Base-by-base conservation (phyloP, 1,284 basidiomycete species). In the Ustilago sp. region DNA sequence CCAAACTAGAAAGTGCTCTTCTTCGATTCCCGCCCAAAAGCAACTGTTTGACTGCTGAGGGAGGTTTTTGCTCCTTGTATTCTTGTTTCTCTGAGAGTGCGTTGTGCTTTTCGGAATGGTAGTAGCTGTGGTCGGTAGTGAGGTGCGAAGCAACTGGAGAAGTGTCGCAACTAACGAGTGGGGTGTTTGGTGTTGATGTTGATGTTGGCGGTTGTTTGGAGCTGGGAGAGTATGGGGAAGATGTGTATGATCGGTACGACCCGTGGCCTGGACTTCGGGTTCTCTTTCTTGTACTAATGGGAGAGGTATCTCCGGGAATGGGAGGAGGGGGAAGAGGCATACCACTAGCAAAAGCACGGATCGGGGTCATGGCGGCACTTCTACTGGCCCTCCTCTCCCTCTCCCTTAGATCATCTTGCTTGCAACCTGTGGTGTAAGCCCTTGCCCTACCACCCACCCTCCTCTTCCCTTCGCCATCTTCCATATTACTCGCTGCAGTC, bases 1-100 rank as follows among this genome's bases (percentile, higher is more conserved):
- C 50, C 9, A 60, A 28, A 60, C 39, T 60, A 3, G 59, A 60
- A 8, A 60, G 31, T 0, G 59, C 59, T 60, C 36, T 36, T 48
- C 56, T 48, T 36, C 56, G n/a, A 8, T 58, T 35, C n/a, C 32
- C 36, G 12, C 56, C 15, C 7, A 35, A 5, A 2, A n/a, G 8
- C 32, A 32, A 9, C 35, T 36, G 36, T 23, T 41, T 12, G 19
- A 41, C 36, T 23, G 34, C 36, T 41, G 36, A 36, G 11, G 53
- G 23, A 31, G 48, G 48, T 17, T 32, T 50, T 12, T 31, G 12
- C 34, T 11, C 53, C n/a, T 19, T 6, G 8, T 19, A 5, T 45
- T 9, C 15, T 19, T 17, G 19, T n/a, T 45, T 19, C 7, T 45
- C 7, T 19, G n/a, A 19, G 2, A 19, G 43, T 43, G 39, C 3